A percentile compares a stretch with the other conserved stretches of the same genome.
Evolutionary conservation across 2,329 filamentous ascomycete species (phyloP).

Genomic region (Talaromyces piceae): DNA sequence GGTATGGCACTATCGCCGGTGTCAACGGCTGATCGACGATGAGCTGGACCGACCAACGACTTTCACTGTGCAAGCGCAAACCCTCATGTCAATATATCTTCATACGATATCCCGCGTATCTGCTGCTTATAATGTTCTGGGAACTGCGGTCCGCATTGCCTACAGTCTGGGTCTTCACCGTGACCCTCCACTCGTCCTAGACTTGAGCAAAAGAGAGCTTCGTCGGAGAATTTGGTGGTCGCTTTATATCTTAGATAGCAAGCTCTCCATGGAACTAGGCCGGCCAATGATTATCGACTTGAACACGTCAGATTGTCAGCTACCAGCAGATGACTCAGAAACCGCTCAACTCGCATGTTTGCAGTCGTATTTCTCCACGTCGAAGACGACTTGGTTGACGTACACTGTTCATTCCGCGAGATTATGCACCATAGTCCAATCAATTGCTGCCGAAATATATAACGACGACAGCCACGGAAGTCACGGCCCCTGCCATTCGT

Average conservation of each 20-base stretch:
- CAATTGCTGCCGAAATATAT: neutral
- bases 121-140: neutral
- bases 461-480: neutral
- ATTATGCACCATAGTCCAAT: neutral
- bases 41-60: neutral
- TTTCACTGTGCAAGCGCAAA: neutral
- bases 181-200: neutral
- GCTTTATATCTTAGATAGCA: neutral
- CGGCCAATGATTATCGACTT: neutral
- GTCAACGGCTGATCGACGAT: neutral
- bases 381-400: neutral
- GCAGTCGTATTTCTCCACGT: neutral
- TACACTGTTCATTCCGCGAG: neutral
- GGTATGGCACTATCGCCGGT: neutral
- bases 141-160: neutral
- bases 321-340: neutral
- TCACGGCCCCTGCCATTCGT: neutral
- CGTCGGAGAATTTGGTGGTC: neutral
- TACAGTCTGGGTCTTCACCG: neutral
- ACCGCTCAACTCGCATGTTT: neutral
- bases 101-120: neutral
- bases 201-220: neutral
- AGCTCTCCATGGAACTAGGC: neutral
- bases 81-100: neutral
- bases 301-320: neutral